A percentile compares a stretch with the other conserved stretches of the same genome.
These are phyloP conservation scores for Cercospora citrullina DNA, from an alignment of 2,329 filamentous ascomycete genomes.

Conservation along the genomic window DNA sequence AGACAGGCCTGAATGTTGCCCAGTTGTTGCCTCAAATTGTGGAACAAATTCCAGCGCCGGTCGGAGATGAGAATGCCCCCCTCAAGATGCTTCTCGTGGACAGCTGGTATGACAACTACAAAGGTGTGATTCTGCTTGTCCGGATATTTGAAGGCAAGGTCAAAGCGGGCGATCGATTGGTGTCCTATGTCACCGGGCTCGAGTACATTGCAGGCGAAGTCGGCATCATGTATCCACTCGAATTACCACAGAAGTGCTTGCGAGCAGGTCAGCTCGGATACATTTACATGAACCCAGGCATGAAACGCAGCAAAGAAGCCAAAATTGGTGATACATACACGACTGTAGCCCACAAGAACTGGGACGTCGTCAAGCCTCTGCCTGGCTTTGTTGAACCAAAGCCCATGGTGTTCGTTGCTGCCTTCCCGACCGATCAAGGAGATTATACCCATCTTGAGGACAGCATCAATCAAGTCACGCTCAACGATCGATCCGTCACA, in stretches of 20 bases:
- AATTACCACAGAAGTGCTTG: slow-evolving; percentile 75
- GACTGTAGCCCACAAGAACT: slow-evolving; percentile 70
- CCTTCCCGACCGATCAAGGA: slow-evolving; percentile 87
- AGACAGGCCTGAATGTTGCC: slow-evolving; percentile 86
- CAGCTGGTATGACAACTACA: slow-evolving; percentile 97
- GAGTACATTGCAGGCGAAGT: slow-evolving; percentile 96
- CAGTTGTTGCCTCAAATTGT: slow-evolving; percentile 83
- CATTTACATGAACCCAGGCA: slow-evolving; percentile 94
- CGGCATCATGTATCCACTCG: slow-evolving; percentile 90
- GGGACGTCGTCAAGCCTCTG: slow-evolving; percentile 67
- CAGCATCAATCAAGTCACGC: slow-evolving; percentile 86
- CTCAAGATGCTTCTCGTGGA: slow-evolving; percentile 87
- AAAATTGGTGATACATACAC: slow-evolving; percentile 97
- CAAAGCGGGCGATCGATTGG: slow-evolving; percentile 77
- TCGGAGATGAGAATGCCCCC: slow-evolving; percentile 70
- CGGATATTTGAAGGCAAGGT: slow-evolving; percentile 87
- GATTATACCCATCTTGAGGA: slow-evolving; percentile 87
- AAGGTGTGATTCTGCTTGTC: slow-evolving; percentile 87
- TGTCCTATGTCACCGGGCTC: slow-evolving; percentile 82
- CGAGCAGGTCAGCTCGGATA: slow-evolving; percentile 95
- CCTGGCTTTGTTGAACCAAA: slow-evolving; percentile 97
- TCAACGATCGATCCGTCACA: slow-evolving; percentile 94
- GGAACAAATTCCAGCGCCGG: slow-evolving; percentile 77
- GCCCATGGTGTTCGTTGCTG: slow-evolving; percentile 97
- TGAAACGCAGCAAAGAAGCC: slow-evolving; percentile 94